phyloP scores from a whole-genome alignment of 2,329 filamentous ascomycete genomes.

The Verticillium zaregamsianum region DNA sequence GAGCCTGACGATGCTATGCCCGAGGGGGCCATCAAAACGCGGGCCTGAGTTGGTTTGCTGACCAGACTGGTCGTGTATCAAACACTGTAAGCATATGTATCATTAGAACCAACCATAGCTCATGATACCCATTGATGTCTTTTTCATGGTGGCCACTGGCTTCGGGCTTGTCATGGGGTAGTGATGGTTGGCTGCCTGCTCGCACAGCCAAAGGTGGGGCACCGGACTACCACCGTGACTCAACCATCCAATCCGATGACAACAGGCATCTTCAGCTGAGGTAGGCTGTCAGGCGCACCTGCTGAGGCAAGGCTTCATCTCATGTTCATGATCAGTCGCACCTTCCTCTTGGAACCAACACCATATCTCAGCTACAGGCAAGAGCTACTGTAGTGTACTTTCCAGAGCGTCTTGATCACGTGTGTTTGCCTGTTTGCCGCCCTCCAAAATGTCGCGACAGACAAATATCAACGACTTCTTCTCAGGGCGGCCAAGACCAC shows the following conservation, averaged over 20 bases:
- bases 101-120: not conserved
- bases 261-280: not conserved
- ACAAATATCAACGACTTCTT: conserved; percentile 6
- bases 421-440: not conserved
- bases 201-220: not conserved
- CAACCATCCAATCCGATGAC: not conserved
- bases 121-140: not conserved
- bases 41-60: conserved; percentile 22
- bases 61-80: not conserved
- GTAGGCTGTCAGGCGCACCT: not conserved
- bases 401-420: not conserved
- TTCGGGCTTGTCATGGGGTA: not conserved
- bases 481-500: not conserved
- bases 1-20: conserved; percentile 39
- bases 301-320: not conserved
- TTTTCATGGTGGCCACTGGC: not conserved
- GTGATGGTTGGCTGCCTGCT: not conserved
- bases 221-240: not conserved
- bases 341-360: not conserved
- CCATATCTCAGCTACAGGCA: not conserved
- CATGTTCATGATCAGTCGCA: not conserved
- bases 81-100: conserved; percentile 7
- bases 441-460: conserved; percentile 4
- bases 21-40: conserved; percentile 36
- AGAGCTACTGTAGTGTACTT: not conserved